Conservation (phyloP, 352 stramenopile genomes). For the Phytophthora agathidicida region DNA sequence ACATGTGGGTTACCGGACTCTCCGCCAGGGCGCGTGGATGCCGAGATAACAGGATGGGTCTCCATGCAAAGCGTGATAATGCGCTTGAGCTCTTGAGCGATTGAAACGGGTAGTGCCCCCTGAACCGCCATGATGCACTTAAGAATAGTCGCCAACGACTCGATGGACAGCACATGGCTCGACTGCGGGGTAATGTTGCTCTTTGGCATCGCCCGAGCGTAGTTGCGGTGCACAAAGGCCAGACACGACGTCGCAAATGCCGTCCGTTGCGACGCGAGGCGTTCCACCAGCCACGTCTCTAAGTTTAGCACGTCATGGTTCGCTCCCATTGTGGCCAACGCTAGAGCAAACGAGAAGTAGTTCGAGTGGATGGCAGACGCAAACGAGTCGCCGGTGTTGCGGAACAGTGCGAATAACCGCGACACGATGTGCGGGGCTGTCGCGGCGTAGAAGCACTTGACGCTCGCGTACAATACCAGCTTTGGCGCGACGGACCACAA, state of each 20-base stretch:
- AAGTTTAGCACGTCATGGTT: slow-evolving; percentile 88
- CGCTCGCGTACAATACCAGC: slow-evolving; percentile 86
- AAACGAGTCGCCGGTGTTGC: slow-evolving; percentile 85
- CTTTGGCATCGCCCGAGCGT: slow-evolving; percentile 83
- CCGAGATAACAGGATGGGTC: slow-evolving; percentile 79
- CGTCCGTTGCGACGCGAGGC: slow-evolving; percentile 75
- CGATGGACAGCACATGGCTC: slow-evolving; percentile 81
- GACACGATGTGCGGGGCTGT: slow-evolving; percentile 83
- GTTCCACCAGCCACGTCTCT: slow-evolving; percentile 85
- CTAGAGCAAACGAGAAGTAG: slow-evolving; percentile 89
- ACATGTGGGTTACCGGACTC: slow-evolving; percentile 36
- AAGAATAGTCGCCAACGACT: slow-evolving; percentile 83
- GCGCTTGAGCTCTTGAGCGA: slow-evolving; percentile 82
- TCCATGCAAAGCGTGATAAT: slow-evolving; percentile 87
- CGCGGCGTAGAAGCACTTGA: slow-evolving; percentile 87
- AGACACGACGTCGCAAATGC: slow-evolving; percentile 86
- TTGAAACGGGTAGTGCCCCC: slow-evolving; percentile 63
- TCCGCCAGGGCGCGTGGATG: slow-evolving; percentile 55
- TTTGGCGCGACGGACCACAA: slow-evolving; percentile 87
- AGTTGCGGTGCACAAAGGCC: slow-evolving; percentile 88
- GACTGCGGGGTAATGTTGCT: slow-evolving; percentile 80
- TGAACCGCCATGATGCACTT: slow-evolving; percentile 87
- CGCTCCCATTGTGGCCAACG: slow-evolving; percentile 80
- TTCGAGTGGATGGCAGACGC: slow-evolving; percentile 86
- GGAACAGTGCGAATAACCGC: slow-evolving; percentile 83